phyloP scores from a whole-genome alignment of 345 rosid genomes.

The Heritiera littoralis region DNA sequence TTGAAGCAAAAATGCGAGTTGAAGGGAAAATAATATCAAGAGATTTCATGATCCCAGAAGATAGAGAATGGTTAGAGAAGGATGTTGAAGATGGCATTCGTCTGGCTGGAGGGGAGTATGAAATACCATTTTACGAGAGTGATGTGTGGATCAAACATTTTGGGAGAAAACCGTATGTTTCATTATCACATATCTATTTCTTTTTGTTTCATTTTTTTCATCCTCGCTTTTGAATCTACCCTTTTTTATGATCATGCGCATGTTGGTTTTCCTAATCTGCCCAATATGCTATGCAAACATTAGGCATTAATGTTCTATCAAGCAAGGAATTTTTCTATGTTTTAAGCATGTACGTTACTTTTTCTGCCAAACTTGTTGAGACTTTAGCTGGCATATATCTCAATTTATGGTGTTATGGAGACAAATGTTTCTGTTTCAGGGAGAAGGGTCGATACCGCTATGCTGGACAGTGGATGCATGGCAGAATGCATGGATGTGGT shows the following conservation, averaged over 20 bases:
- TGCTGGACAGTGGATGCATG: conserved; percentile 97
- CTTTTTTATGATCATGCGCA: not conserved
- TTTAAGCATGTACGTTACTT: not conserved
- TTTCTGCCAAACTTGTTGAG: not conserved
- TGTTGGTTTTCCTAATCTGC: not conserved
- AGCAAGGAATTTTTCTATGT: not conserved
- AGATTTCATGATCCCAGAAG: conserved; percentile 87
- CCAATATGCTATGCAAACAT: not conserved
- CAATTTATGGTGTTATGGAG: conserved; percentile 19
- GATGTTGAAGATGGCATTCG: conserved; percentile 80
- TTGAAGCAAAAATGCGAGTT: conserved; percentile 89
- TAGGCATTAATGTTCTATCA: not conserved
- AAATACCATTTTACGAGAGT: conserved; percentile 75
- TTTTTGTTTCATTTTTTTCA: not conserved
- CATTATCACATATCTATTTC: conserved; percentile 6
- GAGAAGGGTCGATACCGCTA: conserved; percentile 93
- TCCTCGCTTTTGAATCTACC: not conserved
- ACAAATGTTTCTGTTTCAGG: conserved; percentile 43
- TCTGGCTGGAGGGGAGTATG: conserved; percentile 47
- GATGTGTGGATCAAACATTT: conserved; percentile 72
- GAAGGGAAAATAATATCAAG: conserved; percentile 76
- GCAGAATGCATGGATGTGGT: conserved; percentile 96
- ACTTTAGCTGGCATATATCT: not conserved
- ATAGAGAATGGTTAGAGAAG: conserved; percentile 89
- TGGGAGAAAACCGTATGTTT: conserved; percentile 82